Evolutionary conservation across 2,329 filamentous ascomycete species (phyloP), one percentile per base, ranked within the genome.

Genomic region (Endocalyx cinctus): DNA sequence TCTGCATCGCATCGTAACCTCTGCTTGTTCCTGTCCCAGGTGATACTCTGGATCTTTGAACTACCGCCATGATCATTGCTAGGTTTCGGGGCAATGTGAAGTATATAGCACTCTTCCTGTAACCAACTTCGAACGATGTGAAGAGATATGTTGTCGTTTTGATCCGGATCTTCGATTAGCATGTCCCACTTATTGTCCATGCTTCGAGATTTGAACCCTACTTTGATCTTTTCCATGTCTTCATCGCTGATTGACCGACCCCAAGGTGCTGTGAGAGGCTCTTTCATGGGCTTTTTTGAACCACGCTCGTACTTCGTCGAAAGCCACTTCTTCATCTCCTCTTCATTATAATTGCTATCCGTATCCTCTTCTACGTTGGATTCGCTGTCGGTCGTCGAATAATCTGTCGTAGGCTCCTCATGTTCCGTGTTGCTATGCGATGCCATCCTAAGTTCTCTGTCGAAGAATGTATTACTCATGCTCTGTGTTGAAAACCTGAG

Each of bases 111-210:
- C 34, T 45, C 41, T 23, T 45, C 33, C 22, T 39, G 38, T 33
- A 38, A 32, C 41, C 43, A 44, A 38, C 29, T 45, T 34, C 47
- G 41, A 34, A 43, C 30, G 29, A 48, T 46, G 29, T 46, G 43
- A 20, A 50, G 8, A 35, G 41, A 47, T 17, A 45, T 35, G 18
- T 31, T 29, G 33, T 43, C 47, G 17, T 35, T 37, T 22, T 39
- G 31, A 30, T 48, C 39, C 23, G 43, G 43, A 26, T 48, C 41
- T 35, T 46, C 39, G 25, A 45, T 28, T 15, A 41, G 31, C 13
- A 50, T 28, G 27, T 46, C 39, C 41, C 39, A 50, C 34, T 46
- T 50, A 22, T 48, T 38, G 18, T 47, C 45, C 45, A 46, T 47
- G 30, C 30, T 31, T 30, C 17, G 31, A 22, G 45, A 40, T 34